phyloP scores from a whole-genome alignment of 2,329 filamentous ascomycete genomes.

The Atkinsonella hypoxylon region DNA sequence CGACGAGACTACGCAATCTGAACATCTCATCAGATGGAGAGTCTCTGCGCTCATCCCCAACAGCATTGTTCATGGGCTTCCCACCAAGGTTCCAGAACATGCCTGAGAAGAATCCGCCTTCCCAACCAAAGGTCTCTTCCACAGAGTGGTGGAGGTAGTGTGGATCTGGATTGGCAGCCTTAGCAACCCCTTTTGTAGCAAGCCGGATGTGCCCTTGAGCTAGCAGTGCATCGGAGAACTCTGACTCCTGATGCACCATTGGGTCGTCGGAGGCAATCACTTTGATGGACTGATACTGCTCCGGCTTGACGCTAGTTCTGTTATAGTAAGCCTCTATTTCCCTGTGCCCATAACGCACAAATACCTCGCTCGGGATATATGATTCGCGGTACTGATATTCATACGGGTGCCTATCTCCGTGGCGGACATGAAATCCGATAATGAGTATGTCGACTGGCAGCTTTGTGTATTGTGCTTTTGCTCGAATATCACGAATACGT shows the following conservation, averaged over 20 bases:
- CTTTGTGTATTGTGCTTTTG: constrained; percentile 29
- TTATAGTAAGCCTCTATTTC: constrained; percentile 40
- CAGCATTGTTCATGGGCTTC: constrained; percentile 29
- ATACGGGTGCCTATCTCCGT: constrained; percentile 65
- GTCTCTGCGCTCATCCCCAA: constrained; percentile 15
- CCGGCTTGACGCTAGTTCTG: constrained; percentile 24
- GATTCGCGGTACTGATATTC: constrained; percentile 67
- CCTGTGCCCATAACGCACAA: constrained; percentile 45
- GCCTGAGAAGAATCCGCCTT: constrained; percentile 72
- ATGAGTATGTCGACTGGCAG: constrained; percentile 24
- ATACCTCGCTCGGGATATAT: constrained; percentile 65
- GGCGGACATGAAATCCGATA: constrained; percentile 68
- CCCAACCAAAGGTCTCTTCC: constrained; percentile 73
- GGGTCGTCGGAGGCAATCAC: constrained; percentile 75
- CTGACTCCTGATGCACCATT: constrained; percentile 53
- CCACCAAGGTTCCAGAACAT: constrained; percentile 70
- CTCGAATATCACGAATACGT: constrained; percentile 44
- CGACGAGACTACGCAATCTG: constrained; percentile 60
- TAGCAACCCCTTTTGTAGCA: constrained; percentile 46
- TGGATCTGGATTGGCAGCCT: constrained; percentile 29
- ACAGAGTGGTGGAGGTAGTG: constrained; percentile 52
- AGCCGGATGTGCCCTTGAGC: constrained; percentile 70
- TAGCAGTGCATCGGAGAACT: constrained; percentile 44
- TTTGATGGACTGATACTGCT: constrained; percentile 32
- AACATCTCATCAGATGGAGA: constrained; percentile 41